These are phyloP conservation scores for Breynia disticha DNA, from an alignment of 441 rosid genomes.

Conservation along the genomic window DNA sequence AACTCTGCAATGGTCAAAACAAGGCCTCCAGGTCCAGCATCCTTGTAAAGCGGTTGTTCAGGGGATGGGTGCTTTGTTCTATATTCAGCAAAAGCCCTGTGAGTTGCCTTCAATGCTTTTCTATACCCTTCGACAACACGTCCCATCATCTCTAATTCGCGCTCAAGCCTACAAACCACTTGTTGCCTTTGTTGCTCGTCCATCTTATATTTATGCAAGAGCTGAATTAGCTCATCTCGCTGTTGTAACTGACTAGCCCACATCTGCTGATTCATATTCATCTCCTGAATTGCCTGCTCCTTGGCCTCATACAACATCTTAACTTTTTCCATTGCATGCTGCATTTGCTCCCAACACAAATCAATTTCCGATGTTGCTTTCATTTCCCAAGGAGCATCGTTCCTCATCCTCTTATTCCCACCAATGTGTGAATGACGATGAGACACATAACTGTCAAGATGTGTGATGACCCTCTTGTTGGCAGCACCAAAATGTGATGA, in stretches of 20 bases:
- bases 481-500: constrained; percentile 34
- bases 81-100: constrained; percentile 53
- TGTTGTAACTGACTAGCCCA: constrained; percentile 42
- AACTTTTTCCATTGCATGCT: constrained; percentile 37
- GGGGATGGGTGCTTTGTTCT: constrained; percentile 42
- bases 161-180: constrained; percentile 47
- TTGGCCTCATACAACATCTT: constrained; percentile 36
- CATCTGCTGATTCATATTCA: constrained; percentile 43
- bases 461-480: constrained; percentile 52
- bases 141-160: constrained; percentile 58
- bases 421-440: constrained; percentile 41
- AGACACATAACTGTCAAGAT: constrained; percentile 32
- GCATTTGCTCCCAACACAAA: constrained; percentile 39
- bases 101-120: constrained; percentile 60
- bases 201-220: constrained; percentile 44
- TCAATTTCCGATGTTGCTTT: constrained; percentile 38
- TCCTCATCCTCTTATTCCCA: constrained; percentile 56
- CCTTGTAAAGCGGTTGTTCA: constrained; percentile 64
- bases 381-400: constrained; percentile 42
- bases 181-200: constrained; percentile 55
- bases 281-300: constrained; percentile 37
- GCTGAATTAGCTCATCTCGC: constrained; percentile 37
- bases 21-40: constrained; percentile 77
- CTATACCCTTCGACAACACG: constrained; percentile 57
- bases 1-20: constrained; percentile 55